Percentiles rank a stretch among this genome's conserved stretches.
Conservation (phyloP, 2,329 filamentous ascomycete genomes). For the Trichoderma sp. region DNA sequence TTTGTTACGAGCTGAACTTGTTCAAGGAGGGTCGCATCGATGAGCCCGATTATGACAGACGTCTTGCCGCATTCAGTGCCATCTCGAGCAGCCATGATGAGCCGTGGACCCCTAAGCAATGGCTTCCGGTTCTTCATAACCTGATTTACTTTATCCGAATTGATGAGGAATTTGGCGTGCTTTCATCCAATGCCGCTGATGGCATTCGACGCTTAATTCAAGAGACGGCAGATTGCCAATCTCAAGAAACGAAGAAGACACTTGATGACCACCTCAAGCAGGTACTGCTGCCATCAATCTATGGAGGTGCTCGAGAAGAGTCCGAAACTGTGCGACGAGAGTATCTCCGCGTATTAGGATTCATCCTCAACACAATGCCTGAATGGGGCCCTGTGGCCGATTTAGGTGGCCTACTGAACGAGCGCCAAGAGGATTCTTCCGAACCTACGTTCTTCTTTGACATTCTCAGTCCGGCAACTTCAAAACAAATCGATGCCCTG, state of each 20-base stretch:
- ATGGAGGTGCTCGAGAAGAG: slow-evolving; percentile 72
- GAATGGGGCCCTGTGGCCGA: slow-evolving; percentile 73
- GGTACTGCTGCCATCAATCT: slow-evolving; percentile 75
- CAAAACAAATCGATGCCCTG: slow-evolving; percentile 82
- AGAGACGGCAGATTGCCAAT: slow-evolving; percentile 52
- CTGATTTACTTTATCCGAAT: slow-evolving; percentile 84
- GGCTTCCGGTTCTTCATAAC: slow-evolving; percentile 87
- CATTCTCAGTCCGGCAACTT: slow-evolving; percentile 84
- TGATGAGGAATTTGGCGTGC: slow-evolving; percentile 84
- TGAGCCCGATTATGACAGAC: slow-evolving; percentile 84
- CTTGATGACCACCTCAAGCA: slow-evolving; percentile 64
- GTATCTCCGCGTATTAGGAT: slow-evolving; percentile 77
- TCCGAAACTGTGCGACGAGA: slow-evolving; percentile 87
- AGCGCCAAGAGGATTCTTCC: slow-evolving; percentile 64
- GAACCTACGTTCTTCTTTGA: slow-evolving; percentile 86
- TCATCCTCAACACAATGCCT: slow-evolving; percentile 72
- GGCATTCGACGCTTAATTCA: slow-evolving; percentile 78
- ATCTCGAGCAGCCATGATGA: slow-evolving; percentile 68
- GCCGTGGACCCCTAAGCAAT: slow-evolving; percentile 69
- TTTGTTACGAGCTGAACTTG: slow-evolving; percentile 82
- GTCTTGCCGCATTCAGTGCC: slow-evolving; percentile 73
- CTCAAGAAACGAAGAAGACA: slow-evolving; percentile 43
- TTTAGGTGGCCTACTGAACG: slow-evolving; percentile 68
- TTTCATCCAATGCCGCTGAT: slow-evolving; percentile 79
- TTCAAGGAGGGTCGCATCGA: slow-evolving; percentile 73